These are phyloP conservation scores for Salix caprea DNA, from an alignment of 345 rosid genomes.

Conservation along the genomic window DNA sequence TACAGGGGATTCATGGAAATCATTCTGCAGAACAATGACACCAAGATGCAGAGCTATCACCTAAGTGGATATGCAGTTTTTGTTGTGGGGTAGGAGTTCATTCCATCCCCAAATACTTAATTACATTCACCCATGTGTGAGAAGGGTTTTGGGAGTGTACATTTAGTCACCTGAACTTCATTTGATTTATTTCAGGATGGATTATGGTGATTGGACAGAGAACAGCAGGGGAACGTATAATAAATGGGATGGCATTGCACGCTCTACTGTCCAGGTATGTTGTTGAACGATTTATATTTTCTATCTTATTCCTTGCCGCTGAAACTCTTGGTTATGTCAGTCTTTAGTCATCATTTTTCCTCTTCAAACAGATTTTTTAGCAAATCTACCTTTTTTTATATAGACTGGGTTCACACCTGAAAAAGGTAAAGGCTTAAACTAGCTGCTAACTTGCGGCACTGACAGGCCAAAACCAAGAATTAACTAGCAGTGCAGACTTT, in stretches of 20 bases:
- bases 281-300: background rate
- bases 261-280: slow-evolving; percentile 75
- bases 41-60: slow-evolving; percentile 90
- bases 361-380: background rate
- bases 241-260: slow-evolving; percentile 98
- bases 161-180: slow-evolving; percentile 3
- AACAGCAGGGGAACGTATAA: slow-evolving; percentile 96
- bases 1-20: slow-evolving; percentile 94
- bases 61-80: slow-evolving; percentile 92
- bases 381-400: background rate
- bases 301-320: background rate
- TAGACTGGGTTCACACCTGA: background rate
- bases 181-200: slow-evolving; percentile 64
- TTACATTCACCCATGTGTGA: background rate
- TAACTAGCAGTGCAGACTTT: background rate
- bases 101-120: background rate
- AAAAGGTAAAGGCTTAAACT: background rate
- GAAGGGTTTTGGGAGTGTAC: background rate
- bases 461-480: background rate
- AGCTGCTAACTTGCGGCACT: background rate
- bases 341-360: background rate
- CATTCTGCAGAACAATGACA: slow-evolving; percentile 89
- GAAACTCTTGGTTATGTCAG: background rate
- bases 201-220: slow-evolving; percentile 95
- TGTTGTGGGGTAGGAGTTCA: slow-evolving; percentile 67